A percentile compares a stretch with the other conserved stretches of the same genome.
Evolutionary conservation across 257 asterid species (phyloP).

Genomic region (Nicotiana otophora): DNA sequence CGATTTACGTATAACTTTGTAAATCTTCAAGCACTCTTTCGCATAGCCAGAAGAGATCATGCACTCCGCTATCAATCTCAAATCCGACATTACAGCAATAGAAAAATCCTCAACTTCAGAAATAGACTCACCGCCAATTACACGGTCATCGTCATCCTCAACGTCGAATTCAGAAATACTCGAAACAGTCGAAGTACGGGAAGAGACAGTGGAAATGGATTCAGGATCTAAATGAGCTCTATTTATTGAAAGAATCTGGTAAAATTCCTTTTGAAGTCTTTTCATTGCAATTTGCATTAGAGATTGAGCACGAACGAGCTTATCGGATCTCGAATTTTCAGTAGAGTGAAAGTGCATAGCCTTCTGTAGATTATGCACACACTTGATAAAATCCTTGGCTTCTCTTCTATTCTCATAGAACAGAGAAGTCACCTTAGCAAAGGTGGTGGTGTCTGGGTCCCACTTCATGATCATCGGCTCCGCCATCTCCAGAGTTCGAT

Average conservation of each 20-base stretch:
- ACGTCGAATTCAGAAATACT: conserved; percentile 43
- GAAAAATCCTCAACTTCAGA: conserved; percentile 58
- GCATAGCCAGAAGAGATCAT: conserved; percentile 75
- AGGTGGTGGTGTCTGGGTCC: conserved; percentile 48
- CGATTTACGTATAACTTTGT: conserved; percentile 68
- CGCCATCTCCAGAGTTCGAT: conserved; percentile 49
- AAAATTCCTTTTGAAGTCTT: conserved; percentile 77
- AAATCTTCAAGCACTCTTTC: conserved; percentile 62
- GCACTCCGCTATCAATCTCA: conserved; percentile 66
- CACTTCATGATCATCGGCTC: conserved; percentile 62
- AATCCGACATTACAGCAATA: conserved; percentile 48
- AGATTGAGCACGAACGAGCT: conserved; percentile 52
- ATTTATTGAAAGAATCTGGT: conserved; percentile 70
- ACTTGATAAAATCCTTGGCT: conserved; percentile 54
- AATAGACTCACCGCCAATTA: conserved; percentile 21
- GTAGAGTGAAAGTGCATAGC: conserved; percentile 56
- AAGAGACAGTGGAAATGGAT: conserved; percentile 64
- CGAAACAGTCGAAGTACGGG: conserved; percentile 49
- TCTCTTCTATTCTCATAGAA: conserved; percentile 61
- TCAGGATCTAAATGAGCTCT: conserved; percentile 86
- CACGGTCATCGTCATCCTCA: conserved; percentile 41
- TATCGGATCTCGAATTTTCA: conserved; percentile 51
- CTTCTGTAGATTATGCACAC: conserved; percentile 46
- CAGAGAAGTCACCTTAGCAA: conserved; percentile 65
- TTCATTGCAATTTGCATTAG: conserved; percentile 82